Evolutionary conservation across 352 stramenopile species (phyloP).

Genomic region (Phytophthora colocasiae): DNA sequence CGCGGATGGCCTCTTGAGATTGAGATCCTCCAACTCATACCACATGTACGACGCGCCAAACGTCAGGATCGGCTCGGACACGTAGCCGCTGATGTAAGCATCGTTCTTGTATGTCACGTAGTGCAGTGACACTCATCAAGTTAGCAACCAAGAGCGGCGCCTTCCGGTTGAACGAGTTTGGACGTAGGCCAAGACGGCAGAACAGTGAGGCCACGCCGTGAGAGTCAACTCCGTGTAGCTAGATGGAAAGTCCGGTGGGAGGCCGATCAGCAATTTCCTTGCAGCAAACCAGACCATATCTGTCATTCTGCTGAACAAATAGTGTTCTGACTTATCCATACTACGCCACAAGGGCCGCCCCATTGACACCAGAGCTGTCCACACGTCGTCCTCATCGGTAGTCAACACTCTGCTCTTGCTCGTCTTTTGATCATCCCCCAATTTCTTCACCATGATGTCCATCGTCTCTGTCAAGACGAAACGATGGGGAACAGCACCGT

Average conservation of each 20-base stretch:
- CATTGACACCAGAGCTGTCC: slow-evolving; percentile 1
- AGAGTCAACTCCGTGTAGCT: slow-evolving; percentile 8
- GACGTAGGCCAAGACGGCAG: too few relatives aligned
- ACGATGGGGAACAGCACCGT: slow-evolving; percentile 60
- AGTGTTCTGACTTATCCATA: neutral
- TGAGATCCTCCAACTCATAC: too few relatives aligned
- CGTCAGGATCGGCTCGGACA: slow-evolving; percentile 1
- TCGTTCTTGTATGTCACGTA: too few relatives aligned
- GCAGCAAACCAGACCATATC: neutral
- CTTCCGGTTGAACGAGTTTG: too few relatives aligned
- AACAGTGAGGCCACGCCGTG: slow-evolving; percentile 33
- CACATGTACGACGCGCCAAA: neutral
- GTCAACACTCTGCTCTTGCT: slow-evolving; percentile 1
- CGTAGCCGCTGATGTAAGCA: too few relatives aligned
- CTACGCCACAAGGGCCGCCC: neutral
- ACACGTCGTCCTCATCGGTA: neutral
- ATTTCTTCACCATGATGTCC: slow-evolving; percentile 11
- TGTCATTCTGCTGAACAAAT: neutral
- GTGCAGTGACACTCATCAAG: too few relatives aligned
- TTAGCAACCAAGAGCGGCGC: too few relatives aligned
- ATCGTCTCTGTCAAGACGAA: slow-evolving; percentile 58
- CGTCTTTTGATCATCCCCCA: neutral
- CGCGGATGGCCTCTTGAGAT: neutral
- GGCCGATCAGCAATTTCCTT: slow-evolving; percentile 16
- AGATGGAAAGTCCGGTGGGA: neutral